phyloP scores from a whole-genome alignment of 805 yeast genomes.

The Ogataea glucozyma region DNA sequence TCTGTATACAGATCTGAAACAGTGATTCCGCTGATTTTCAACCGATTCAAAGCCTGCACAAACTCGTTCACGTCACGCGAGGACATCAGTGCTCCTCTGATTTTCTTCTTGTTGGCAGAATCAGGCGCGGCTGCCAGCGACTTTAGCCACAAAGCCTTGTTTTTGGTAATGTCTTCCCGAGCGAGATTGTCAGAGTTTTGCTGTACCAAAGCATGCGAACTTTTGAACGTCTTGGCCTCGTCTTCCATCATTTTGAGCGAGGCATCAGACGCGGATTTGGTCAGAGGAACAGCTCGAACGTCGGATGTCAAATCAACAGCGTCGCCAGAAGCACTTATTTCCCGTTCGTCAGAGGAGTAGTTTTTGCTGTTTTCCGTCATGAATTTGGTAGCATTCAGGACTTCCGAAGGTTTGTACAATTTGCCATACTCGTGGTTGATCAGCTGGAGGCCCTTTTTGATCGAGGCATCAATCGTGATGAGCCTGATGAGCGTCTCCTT shows the following conservation, averaged over 20 bases:
- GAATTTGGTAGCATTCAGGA: constrained; percentile 1
- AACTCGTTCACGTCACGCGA: constrained; percentile 40
- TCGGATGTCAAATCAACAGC: constrained; percentile 19
- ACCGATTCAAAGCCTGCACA: constrained; percentile 39
- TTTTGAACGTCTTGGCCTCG: constrained; percentile 24
- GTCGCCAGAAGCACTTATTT: constrained; percentile 6
- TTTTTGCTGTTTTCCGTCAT: constrained; percentile 12
- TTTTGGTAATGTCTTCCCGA: constrained; percentile 2
- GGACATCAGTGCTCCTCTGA: constrained; percentile 34
- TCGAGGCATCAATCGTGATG: constrained; percentile 66
- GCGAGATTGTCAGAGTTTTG: constrained; percentile 4
- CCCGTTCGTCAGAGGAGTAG: constrained; percentile 1
- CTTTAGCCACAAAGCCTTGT: background rate
- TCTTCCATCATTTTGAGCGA: constrained; percentile 22
- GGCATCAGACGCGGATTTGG: constrained; percentile 12
- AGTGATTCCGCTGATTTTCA: constrained; percentile 43
- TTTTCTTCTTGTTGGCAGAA: constrained; percentile 36
- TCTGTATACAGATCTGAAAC: constrained; percentile 35
- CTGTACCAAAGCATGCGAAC: constrained; percentile 9
- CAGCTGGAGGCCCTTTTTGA: constrained; percentile 53
- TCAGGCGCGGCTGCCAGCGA: background rate
- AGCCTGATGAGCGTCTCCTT: constrained; percentile 74
- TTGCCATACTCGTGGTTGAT: constrained; percentile 20
- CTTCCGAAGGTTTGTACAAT: constrained; percentile 6
- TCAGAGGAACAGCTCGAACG: constrained; percentile 5